phyloP scores from a whole-genome alignment of 768 basidiomycete genomes.

The Gautieria morchelliformis region DNA sequence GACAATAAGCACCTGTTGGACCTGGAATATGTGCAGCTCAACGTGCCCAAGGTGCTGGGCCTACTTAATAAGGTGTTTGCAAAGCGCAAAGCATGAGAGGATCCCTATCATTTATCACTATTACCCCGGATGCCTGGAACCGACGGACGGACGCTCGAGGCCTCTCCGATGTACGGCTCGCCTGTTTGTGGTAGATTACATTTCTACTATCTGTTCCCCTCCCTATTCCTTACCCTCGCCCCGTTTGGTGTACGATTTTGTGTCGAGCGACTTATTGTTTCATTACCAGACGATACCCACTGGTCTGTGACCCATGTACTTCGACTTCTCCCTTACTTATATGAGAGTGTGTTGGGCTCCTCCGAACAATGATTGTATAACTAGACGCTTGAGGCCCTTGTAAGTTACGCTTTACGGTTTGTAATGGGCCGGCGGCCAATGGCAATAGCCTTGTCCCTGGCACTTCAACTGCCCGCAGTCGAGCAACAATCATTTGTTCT shows the following conservation, averaged over 20 bases:
- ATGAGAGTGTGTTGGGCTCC: background rate
- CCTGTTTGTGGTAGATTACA: slow-evolving; percentile 13
- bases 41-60: slow-evolving; percentile 89
- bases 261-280: background rate
- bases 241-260: slow-evolving; percentile 8
- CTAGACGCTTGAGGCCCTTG: background rate
- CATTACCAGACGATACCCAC: slow-evolving; percentile 9
- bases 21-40: slow-evolving; percentile 94
- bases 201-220: slow-evolving; percentile 4
- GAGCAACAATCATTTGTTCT: background rate
- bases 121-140: background rate
- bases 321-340: slow-evolving; percentile 4
- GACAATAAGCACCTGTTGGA: slow-evolving; percentile 96
- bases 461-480: background rate
- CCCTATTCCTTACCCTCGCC: slow-evolving; percentile 18
- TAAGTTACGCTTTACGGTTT: too few species aligned
- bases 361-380: background rate
- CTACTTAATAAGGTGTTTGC: slow-evolving; percentile 92
- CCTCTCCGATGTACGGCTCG: background rate
- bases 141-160: background rate
- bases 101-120: background rate
- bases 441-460: too few species aligned
- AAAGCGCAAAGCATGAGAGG: slow-evolving; percentile 39
- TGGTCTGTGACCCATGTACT: slow-evolving; percentile 10
- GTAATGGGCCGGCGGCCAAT: too few species aligned